These are phyloP conservation scores for Fusarium tricinctum DNA, from an alignment of 2,329 filamentous ascomycete species.

Conservation along the genomic window DNA sequence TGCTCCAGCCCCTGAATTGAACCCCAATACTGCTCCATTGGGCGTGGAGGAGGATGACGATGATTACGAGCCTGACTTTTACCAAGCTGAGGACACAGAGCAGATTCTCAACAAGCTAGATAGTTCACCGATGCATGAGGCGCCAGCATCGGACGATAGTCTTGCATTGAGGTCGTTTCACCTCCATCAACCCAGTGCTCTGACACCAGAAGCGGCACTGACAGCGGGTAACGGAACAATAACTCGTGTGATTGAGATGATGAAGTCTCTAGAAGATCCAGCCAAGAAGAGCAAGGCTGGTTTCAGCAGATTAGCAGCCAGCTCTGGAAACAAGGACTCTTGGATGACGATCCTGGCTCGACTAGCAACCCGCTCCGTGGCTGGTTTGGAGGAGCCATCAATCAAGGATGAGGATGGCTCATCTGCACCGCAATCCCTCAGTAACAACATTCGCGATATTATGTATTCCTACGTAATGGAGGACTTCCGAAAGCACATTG, in stretches of 20 bases:
- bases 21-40: slow-evolving; percentile 71
- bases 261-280: slow-evolving; percentile 79
- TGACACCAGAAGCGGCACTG: slow-evolving; percentile 79
- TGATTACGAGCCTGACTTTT: slow-evolving; percentile 92
- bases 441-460: slow-evolving; percentile 80
- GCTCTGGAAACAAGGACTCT: slow-evolving; percentile 85
- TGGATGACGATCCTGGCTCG: slow-evolving; percentile 92
- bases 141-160: slow-evolving; percentile 52
- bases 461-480: slow-evolving; percentile 90
- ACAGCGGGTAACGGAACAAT: slow-evolving; percentile 82
- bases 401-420: slow-evolving; percentile 70
- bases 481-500: slow-evolving; percentile 90
- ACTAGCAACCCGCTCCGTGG: slow-evolving; percentile 82
- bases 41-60: slow-evolving; percentile 83
- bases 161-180: slow-evolving; percentile 83
- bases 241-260: slow-evolving; percentile 81
- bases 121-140: slow-evolving; percentile 69
- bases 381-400: slow-evolving; percentile 73
- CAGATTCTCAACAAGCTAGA: slow-evolving; percentile 85
- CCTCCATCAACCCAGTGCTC: slow-evolving; percentile 79
- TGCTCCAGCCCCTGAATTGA: slow-evolving; percentile 62
- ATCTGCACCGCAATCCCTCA: slow-evolving; percentile 62
- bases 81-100: slow-evolving; percentile 80
- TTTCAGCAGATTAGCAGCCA: slow-evolving; percentile 86
- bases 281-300: slow-evolving; percentile 76